Conservation (phyloP, 768 basidiomycete genomes). For the Lanmaoa rubissima region DNA sequence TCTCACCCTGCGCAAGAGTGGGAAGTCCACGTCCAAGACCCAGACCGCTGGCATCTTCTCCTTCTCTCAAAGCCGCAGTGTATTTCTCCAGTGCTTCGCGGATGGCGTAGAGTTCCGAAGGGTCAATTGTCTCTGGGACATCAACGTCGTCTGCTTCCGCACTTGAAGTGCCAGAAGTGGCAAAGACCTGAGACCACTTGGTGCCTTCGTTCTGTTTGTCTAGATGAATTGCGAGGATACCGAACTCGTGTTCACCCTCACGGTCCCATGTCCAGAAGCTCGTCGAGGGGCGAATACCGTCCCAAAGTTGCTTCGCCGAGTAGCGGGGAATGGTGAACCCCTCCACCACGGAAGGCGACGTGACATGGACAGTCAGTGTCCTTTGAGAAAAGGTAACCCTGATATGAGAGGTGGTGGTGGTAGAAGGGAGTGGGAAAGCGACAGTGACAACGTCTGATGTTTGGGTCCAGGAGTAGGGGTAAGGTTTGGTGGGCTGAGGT, state of each 20-base stretch:
- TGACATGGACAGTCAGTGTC: slow-evolving; percentile 64
- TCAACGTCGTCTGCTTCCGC: slow-evolving; percentile 50
- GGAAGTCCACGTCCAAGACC: slow-evolving; percentile 71
- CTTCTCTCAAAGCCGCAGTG: slow-evolving; percentile 59
- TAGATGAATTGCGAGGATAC: slow-evolving; percentile 77
- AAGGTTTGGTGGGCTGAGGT: slow-evolving; percentile 47
- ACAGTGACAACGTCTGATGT: slow-evolving; percentile 79
- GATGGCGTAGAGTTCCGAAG: slow-evolving; percentile 75
- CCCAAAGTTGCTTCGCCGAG: slow-evolving; percentile 72
- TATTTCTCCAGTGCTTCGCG: slow-evolving; percentile 85
- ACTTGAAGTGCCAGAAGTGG: slow-evolving; percentile 39
- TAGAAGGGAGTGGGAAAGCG: slow-evolving; percentile 78
- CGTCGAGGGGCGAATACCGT: slow-evolving; percentile 66
- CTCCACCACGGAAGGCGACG: slow-evolving; percentile 30
- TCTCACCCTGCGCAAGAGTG: slow-evolving; percentile 74
- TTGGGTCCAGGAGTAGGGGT: slow-evolving; percentile 94
- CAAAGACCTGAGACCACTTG: slow-evolving; percentile 87
- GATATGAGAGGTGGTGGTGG: slow-evolving; percentile 60
- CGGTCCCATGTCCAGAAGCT: slow-evolving; percentile 94
- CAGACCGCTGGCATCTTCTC: slow-evolving; percentile 58
- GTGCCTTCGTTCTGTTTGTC: slow-evolving; percentile 83
- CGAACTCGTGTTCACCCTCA: slow-evolving; percentile 63
- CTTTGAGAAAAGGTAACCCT: slow-evolving; percentile 62
- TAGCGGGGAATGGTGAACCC: slow-evolving; percentile 53
- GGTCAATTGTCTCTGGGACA: slow-evolving; percentile 86